Conservation (phyloP, 1,284 basidiomycete genomes). For the Amylostereum chailletii region DNA sequence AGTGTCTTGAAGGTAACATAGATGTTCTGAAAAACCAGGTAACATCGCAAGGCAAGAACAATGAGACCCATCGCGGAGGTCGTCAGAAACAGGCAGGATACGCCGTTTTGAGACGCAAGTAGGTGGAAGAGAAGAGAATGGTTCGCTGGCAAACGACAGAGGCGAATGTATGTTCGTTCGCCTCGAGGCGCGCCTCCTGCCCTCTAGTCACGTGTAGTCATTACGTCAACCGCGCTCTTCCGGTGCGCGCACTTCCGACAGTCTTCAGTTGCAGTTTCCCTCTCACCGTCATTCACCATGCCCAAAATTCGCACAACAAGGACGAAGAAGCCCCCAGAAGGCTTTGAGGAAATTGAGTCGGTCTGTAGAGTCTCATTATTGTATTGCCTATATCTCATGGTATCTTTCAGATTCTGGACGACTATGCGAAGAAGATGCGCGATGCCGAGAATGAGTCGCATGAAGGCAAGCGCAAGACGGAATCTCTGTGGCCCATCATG, state of each 20-base stretch:
- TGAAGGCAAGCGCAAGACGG: constrained; percentile 95
- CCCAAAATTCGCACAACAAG: constrained; percentile 92
- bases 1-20: constrained; percentile 79
- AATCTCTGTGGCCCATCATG: constrained; percentile 99
- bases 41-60: constrained; percentile 55
- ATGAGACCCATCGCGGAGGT: constrained; percentile 49
- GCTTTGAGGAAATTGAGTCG: constrained; percentile 91
- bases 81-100: too few relatives aligned
- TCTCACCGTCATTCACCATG: constrained; percentile 40
- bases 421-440: constrained; percentile 94
- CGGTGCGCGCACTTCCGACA: background rate
- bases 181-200: too few relatives aligned
- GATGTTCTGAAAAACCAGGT: constrained; percentile 67
- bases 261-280: background rate
- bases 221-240: constrained; percentile 1
- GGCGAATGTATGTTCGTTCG: too few relatives aligned
- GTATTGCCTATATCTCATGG: background rate
- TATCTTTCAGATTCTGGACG: constrained; percentile 69
- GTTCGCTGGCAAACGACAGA: too few relatives aligned
- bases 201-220: background rate
- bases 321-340: constrained; percentile 94
- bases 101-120: too few relatives aligned
- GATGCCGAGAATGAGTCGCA: constrained; percentile 97
- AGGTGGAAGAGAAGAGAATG: too few relatives aligned
- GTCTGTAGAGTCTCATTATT: constrained; percentile 29